Evolutionary conservation across 1,284 basidiomycete species (phyloP).

Genomic region (Trametes versicolor): DNA sequence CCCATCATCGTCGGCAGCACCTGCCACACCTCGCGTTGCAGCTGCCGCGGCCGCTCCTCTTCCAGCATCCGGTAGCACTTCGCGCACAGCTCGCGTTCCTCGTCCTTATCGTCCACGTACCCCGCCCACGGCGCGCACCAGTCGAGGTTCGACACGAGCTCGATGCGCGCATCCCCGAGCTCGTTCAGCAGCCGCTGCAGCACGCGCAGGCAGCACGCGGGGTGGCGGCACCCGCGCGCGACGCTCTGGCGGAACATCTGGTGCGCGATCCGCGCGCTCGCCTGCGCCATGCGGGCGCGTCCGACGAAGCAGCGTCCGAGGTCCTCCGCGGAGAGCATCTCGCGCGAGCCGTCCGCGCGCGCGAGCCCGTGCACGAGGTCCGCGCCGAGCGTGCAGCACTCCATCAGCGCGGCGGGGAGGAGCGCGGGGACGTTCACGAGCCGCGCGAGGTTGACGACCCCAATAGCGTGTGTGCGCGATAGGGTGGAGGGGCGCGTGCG

Average conservation of each 20-base stretch:
- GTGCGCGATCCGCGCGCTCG: slow-evolving; percentile 34
- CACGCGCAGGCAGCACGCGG: slow-evolving; percentile 29
- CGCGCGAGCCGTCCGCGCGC: slow-evolving; percentile 27
- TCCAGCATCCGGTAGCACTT: slow-evolving; percentile 34
- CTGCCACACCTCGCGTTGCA: slow-evolving; percentile 33
- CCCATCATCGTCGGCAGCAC: slow-evolving; percentile 31
- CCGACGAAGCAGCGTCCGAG: slow-evolving; percentile 34
- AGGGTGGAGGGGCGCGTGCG: slow-evolving; percentile 25
- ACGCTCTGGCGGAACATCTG: slow-evolving; percentile 32
- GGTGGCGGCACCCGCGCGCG: slow-evolving; percentile 24
- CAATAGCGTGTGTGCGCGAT: slow-evolving; percentile 25
- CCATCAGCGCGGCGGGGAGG: slow-evolving; percentile 34
- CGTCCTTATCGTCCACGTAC: slow-evolving; percentile 32
- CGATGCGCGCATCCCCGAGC: slow-evolving; percentile 40
- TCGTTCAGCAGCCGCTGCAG: slow-evolving; percentile 37
- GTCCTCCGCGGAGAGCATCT: slow-evolving; percentile 31
- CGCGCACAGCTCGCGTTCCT: slow-evolving; percentile 27
- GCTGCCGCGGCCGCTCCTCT: slow-evolving; percentile 27
- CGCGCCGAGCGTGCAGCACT: slow-evolving; percentile 32
- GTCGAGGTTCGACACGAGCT: slow-evolving; percentile 31
- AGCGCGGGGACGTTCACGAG: slow-evolving; percentile 15
- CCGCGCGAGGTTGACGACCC: slow-evolving; percentile 34
- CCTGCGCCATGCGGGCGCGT: slow-evolving; percentile 32
- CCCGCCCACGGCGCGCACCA: slow-evolving; percentile 33
- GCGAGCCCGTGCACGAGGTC: slow-evolving; percentile 27